A percentile compares a stretch with the other conserved stretches of the same genome.
Conservation (phyloP, 192 early-diverging fungal genomes). For the Coemansia brasiliensis region DNA sequence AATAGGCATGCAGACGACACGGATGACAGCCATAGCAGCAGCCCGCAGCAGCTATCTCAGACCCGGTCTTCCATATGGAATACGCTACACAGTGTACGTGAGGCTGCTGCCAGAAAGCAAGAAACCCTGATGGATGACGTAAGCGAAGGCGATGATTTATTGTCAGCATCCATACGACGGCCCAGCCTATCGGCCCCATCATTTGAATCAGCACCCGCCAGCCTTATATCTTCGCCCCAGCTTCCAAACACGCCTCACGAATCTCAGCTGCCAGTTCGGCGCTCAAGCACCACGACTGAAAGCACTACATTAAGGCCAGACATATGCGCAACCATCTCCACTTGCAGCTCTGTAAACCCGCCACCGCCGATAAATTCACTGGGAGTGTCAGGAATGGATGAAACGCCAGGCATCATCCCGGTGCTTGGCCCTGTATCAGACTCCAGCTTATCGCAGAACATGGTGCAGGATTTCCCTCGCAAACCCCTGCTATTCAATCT, state of each 20-base stretch:
- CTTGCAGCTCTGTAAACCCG: too few relatives aligned
- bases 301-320: neutral
- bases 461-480: constrained; percentile 45
- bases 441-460: constrained; percentile 6
- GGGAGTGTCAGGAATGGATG: neutral
- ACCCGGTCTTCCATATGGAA: constrained; percentile 27
- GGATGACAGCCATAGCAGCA: neutral
- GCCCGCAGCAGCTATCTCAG: neutral
- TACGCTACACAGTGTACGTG: constrained; percentile 28
- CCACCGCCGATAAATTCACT: neutral
- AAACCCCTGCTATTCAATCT: constrained; percentile 66
- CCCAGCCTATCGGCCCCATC: constrained; percentile 12
- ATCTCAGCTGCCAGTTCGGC: neutral
- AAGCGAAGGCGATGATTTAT: constrained; percentile 8
- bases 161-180: constrained; percentile 9
- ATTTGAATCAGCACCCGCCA: constrained; percentile 48
- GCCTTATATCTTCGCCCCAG: constrained; percentile 44
- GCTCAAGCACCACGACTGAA: constrained; percentile 1
- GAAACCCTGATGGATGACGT: neutral
- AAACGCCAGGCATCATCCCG: constrained; percentile 6
- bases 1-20: neutral
- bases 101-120: constrained; percentile 19
- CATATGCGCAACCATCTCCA: neutral
- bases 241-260: constrained; percentile 19
- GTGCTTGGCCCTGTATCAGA: constrained; percentile 41